Evolutionary conservation across 805 yeast genomes (phyloP), one percentile per base, ranked within the genome.

Genomic region (Candida peoriensis): DNA sequence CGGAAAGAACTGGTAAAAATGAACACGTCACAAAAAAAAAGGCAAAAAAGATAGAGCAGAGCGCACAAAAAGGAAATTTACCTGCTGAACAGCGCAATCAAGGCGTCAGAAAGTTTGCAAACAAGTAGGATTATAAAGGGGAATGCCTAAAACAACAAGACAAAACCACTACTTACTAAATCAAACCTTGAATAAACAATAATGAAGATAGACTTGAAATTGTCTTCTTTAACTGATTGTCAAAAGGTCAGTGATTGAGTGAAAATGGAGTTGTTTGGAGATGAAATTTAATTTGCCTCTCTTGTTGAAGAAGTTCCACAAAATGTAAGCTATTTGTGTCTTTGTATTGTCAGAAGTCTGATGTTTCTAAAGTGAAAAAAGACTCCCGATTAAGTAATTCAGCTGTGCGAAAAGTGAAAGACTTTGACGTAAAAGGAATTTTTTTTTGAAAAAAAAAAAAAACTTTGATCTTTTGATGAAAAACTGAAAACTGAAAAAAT

Each of bases 1-100:
- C n/a, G n/a, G 6, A 16, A 8, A 9, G 7, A 15, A 16, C 13
- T 15, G 8, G 28, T n/a, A 25, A 25, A 37, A 32, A 35, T 34
- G 41, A 22, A 30, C 29, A 21, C 24, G 30, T 29, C 11, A 28
- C 20, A 33, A 30, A 32, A 34, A 33, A 42, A 42, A 38, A 41
- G n/a, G n/a, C n/a, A n/a, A 25, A 9, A 25, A 25, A 8, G 22
- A 8, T 8, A n/a, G 20, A 25, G 16, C 15, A 25, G n/a, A 7
- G 9, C 28, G 11, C 28, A 20, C 22, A 20, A 18, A 25, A 25
- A 25, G n/a, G n/a, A n/a, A 45, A 42, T 43, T 42, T 30, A 22
- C 29, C 39, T 32, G 28, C 54, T 51, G 54, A 49, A 36, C 55
- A 42, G 55, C 55, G 33, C 57, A 52, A 44, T 46, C 27, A 52